Conservation (phyloP, 306 rosid genomes). For the Cicer yamashitae region DNA sequence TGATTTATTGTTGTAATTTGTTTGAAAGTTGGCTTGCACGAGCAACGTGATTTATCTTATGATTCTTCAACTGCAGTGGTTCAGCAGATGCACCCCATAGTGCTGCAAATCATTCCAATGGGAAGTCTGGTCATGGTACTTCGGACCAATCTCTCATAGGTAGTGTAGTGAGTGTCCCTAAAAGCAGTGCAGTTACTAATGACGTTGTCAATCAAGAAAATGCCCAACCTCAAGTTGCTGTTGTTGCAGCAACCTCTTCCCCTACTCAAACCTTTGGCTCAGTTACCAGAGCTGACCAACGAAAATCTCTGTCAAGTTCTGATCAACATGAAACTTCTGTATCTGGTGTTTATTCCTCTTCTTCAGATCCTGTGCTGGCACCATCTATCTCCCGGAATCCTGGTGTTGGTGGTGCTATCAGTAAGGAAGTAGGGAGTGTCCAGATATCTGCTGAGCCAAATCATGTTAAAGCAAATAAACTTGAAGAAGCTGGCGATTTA, state of each 20-base stretch:
- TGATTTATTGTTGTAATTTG: neutral
- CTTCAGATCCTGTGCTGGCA: conserved; percentile 54
- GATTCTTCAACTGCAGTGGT: conserved; percentile 50
- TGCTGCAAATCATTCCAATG: conserved; percentile 60
- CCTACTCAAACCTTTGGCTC: conserved; percentile 43
- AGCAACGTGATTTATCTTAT: conserved; percentile 23
- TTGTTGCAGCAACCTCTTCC: conserved; percentile 49
- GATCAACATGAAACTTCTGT: conserved; percentile 50
- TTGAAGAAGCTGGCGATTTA: conserved; percentile 42
- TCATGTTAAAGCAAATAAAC: conserved; percentile 48
- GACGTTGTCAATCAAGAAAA: conserved; percentile 47
- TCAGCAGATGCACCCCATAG: conserved; percentile 56
- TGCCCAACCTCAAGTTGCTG: conserved; percentile 50
- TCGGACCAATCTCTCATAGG: conserved; percentile 46
- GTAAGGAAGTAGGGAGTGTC: conserved; percentile 52
- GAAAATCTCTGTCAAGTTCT: conserved; percentile 48
- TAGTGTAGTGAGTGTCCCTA: conserved; percentile 38
- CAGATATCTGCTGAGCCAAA: conserved; percentile 48
- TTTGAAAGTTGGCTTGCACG: conserved; percentile 25
- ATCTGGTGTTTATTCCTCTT: conserved; percentile 48
- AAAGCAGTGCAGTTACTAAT: conserved; percentile 47
- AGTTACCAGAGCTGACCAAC: conserved; percentile 44
- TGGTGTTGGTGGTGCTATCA: conserved; percentile 40
- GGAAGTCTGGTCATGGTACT: conserved; percentile 47
- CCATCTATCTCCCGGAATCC: conserved; percentile 44